Evolutionary conservation across 2,329 filamentous ascomycete genomes (phyloP).

Genomic region (Colletotrichum theobromicola): DNA sequence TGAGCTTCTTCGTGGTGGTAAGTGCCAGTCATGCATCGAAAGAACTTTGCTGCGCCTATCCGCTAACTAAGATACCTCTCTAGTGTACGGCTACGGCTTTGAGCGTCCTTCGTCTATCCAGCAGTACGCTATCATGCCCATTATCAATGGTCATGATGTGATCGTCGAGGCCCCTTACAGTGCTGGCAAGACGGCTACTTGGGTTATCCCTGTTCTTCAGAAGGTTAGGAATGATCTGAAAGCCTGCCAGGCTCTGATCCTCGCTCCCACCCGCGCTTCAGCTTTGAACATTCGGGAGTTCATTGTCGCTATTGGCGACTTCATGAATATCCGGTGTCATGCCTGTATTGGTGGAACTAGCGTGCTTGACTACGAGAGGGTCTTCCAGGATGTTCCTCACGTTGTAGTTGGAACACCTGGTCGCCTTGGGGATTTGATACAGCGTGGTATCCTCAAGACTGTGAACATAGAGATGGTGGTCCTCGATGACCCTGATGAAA

Average conservation of each 20-base stretch:
- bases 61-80: not conserved
- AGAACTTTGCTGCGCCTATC: not conserved
- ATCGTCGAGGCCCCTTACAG: slow-evolving; percentile 99
- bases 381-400: slow-evolving; percentile 92
- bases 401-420: slow-evolving; percentile 97
- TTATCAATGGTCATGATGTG: slow-evolving; percentile 99
- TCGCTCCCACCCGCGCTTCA: slow-evolving; percentile 96
- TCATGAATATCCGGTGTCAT: slow-evolving; percentile 99
- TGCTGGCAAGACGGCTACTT: slow-evolving; percentile 99
- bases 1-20: slow-evolving; percentile 86
- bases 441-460: slow-evolving; percentile 95
- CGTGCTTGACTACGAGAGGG: slow-evolving; percentile 98
- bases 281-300: slow-evolving; percentile 99
- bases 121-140: slow-evolving; percentile 99
- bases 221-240: slow-evolving; percentile 96
- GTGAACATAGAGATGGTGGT: slow-evolving; percentile 99
- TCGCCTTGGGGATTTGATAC: slow-evolving; percentile 99
- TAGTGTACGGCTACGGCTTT: slow-evolving; percentile 93
- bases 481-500: slow-evolving; percentile 98
- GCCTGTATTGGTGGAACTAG: slow-evolving; percentile 99
- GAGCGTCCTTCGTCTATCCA: slow-evolving; percentile 99
- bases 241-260: slow-evolving; percentile 96
- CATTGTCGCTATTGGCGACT: slow-evolving; percentile 97
- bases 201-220: slow-evolving; percentile 98
- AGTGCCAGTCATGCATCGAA: not conserved